Percentiles rank a stretch among this genome's conserved stretches.
Conservation (phyloP, 2,329 filamentous ascomycete genomes). For the Xylaria sp. region DNA sequence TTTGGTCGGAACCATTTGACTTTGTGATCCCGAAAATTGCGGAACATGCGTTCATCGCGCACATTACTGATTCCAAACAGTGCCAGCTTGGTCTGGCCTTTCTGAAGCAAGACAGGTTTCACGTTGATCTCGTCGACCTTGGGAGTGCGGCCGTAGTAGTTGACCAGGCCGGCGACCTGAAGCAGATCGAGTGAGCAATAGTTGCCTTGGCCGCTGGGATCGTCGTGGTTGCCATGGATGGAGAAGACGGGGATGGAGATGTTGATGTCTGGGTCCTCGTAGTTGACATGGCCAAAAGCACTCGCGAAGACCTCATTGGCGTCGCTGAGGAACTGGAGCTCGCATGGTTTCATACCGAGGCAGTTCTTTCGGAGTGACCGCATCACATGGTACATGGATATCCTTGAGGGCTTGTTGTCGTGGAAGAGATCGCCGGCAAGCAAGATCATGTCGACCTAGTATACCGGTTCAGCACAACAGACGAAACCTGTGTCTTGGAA, state of each 20-base stretch:
- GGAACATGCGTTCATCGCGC: slow-evolving; percentile 91
- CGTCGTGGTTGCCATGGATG: slow-evolving; percentile 98
- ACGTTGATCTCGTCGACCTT: slow-evolving; percentile 94
- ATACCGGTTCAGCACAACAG: slow-evolving; percentile 28
- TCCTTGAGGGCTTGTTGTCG: slow-evolving; percentile 96
- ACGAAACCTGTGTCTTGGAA: not conserved
- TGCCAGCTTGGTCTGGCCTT: slow-evolving; percentile 91
- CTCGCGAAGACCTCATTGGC: slow-evolving; percentile 90
- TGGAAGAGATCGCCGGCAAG: slow-evolving; percentile 96
- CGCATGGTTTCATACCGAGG: slow-evolving; percentile 93
- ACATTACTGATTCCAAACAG: slow-evolving; percentile 97
- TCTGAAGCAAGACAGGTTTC: slow-evolving; percentile 92
- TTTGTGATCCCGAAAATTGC: slow-evolving; percentile 91
- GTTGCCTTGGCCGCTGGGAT: slow-evolving; percentile 95
- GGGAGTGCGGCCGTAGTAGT: slow-evolving; percentile 93
- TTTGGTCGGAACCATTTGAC: slow-evolving; percentile 93
- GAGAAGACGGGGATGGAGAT: slow-evolving; percentile 97
- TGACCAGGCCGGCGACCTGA: slow-evolving; percentile 89
- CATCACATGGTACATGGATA: slow-evolving; percentile 98
- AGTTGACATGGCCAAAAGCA: slow-evolving; percentile 94
- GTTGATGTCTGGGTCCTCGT: slow-evolving; percentile 97
- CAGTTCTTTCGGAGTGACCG: slow-evolving; percentile 92
- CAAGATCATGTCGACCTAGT: slow-evolving; percentile 92
- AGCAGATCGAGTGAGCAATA: slow-evolving; percentile 90
- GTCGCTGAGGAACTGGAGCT: slow-evolving; percentile 94